Conservation (phyloP, 305 asterid species). For the Fraxinus ornus region DNA sequence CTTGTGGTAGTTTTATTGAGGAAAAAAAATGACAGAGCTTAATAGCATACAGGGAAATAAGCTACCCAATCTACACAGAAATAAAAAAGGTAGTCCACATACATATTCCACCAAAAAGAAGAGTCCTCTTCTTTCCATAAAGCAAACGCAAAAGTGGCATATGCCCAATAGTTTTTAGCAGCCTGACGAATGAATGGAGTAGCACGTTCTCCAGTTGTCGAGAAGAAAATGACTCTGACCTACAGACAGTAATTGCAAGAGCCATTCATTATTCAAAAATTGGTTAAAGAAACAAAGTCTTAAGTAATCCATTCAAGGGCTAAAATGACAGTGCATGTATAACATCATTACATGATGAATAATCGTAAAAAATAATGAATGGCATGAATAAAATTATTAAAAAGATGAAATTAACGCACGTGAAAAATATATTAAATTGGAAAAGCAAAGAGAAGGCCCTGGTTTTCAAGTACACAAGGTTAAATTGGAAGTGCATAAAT, state of each 20-base stretch:
- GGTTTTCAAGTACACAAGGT: not conserved
- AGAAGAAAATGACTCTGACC: slow-evolving; percentile 91
- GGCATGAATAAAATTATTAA: not conserved
- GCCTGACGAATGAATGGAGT: slow-evolving; percentile 88
- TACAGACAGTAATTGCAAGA: slow-evolving; percentile 30
- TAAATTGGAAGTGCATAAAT: not conserved
- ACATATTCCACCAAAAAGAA: slow-evolving; percentile 88
- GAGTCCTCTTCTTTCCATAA: slow-evolving; percentile 85
- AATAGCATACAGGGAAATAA: slow-evolving; percentile 6
- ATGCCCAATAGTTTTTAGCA: slow-evolving; percentile 63
- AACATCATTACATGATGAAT: slow-evolving; percentile 2
- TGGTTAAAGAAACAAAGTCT: not conserved
- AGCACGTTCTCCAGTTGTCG: slow-evolving; percentile 95
- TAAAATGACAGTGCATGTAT: not conserved
- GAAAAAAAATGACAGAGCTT: not conserved
- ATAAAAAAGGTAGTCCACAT: slow-evolving; percentile 28
- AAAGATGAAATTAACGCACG: not conserved
- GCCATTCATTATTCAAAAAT: not conserved
- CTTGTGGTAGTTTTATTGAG: not conserved
- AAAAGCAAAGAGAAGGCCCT: not conserved
- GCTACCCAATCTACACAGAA: not conserved
- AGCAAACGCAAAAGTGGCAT: slow-evolving; percentile 76
- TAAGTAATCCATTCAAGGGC: not conserved
- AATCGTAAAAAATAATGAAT: not conserved
- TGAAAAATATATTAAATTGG: not conserved